These are phyloP conservation scores for Amphichorda felina DNA, from an alignment of 2,329 filamentous ascomycete species.

Conservation along the genomic window DNA sequence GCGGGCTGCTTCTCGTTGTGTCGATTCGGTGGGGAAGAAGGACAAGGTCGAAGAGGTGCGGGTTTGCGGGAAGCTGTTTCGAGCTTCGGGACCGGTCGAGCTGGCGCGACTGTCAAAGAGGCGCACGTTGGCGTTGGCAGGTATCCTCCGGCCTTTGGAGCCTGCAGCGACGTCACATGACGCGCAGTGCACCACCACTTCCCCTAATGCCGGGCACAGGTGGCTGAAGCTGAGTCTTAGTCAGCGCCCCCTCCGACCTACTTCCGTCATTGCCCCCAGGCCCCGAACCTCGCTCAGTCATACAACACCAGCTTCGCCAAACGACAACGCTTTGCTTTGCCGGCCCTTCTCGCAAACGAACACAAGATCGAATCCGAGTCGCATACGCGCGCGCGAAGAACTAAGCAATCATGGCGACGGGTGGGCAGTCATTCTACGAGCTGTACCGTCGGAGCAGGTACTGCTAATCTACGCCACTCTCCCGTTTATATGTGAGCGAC, in stretches of 20 bases:
- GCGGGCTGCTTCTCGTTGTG: constrained; percentile 1
- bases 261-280: no score
- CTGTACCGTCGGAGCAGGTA: constrained; percentile 98
- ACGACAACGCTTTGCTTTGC: no score
- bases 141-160: not conserved
- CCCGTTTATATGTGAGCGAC: not conserved
- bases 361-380: not conserved
- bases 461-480: constrained; percentile 9
- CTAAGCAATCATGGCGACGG: constrained; percentile 29
- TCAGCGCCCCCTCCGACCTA: no score
- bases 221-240: no score
- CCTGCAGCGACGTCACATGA: constrained; percentile 6
- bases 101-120: constrained; percentile 2
- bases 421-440: constrained; percentile 65
- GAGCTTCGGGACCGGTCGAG: constrained; percentile 3
- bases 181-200: no score
- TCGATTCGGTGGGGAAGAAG: not conserved
- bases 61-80: constrained; percentile 2
- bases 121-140: not conserved
- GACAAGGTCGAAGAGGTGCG: not conserved
- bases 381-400: not conserved
- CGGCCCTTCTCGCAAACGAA: constrained; percentile 1
- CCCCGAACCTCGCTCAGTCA: no score
- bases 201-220: no score
- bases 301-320: no score